Base-by-base conservation (phyloP, 345 rosid genomes). In the Eucalyptus viminalis region DNA sequence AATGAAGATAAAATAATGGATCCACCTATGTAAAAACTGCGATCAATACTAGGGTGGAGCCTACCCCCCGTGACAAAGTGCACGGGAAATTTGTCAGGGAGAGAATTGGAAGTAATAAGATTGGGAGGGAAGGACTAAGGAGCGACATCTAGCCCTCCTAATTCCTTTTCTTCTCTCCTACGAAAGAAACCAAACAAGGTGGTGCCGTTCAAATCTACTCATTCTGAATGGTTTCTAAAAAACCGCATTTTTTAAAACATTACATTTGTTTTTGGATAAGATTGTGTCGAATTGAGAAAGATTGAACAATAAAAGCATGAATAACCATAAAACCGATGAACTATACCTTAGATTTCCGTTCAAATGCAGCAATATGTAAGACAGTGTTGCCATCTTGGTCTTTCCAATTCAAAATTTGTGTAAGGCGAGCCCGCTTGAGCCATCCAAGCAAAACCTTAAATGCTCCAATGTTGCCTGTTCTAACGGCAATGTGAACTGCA, bases 341-440 rank as follows among this genome's bases (percentile, higher is more conserved):
- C 27, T 4, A 54, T 54, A 54, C 60, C 60, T 54, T 0, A 0
- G 5, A 15, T 21, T 54, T 5, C 27, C 1, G 4, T 54, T 54
- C 12, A 4, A 22, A 21, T 54, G 60, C 11, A 54, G 12, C 60
- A 54, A 54, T 54, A 54, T 54, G 60, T 54, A 54, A 54, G 27
- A 21, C 3, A 54, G 60, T 54, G 27, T 54, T 15, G 22, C 6
- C 27, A 54, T 54, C 60, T 54, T 54, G 60, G 27, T 9, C 60
- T 54, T 54, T n/a, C 60, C 60, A 54, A 21, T 54, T 22, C 65
- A 58, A 58, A 22, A 58, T 58, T 58, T 58, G 13, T 25, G 29
- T 58, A 24, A 58, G 7, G 24, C 0, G 0, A 11, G 24, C n/a
- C 2, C 6, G 14, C 65, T 58, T 24, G 10, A 58, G 65, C 65